A percentile compares a stretch with the other conserved stretches of the same genome.
Conservation (phyloP, 805 yeast species). For the Priceomyces haplophilus region DNA sequence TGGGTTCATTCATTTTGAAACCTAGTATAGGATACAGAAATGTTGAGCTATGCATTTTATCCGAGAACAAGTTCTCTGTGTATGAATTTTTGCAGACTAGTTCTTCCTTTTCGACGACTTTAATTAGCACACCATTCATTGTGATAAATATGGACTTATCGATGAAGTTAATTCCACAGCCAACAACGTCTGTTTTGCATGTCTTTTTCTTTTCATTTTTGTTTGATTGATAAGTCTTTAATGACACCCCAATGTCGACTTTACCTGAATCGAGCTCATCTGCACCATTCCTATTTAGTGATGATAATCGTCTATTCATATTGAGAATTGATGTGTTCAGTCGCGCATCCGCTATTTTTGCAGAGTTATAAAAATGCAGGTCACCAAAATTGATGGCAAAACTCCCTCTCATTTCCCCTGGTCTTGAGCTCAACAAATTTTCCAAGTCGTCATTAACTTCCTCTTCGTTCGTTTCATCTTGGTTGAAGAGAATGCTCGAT, state of each 20-base stretch:
- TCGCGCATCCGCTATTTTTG: constrained; percentile 26
- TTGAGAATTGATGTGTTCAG: constrained; percentile 32
- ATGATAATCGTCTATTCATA: constrained; percentile 35
- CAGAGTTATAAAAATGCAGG: constrained; percentile 37
- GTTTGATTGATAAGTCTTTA: constrained; percentile 23
- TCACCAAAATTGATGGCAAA: constrained; percentile 41
- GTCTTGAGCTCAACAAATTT: constrained; percentile 28
- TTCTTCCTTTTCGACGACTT: constrained; percentile 23
- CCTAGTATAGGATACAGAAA: constrained; percentile 31
- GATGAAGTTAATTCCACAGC: constrained; percentile 77
- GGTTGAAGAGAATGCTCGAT: constrained; percentile 22
- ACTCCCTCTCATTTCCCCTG: constrained; percentile 42
- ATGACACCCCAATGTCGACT: constrained; percentile 35
- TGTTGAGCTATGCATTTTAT: constrained; percentile 11
- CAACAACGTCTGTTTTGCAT: constrained; percentile 55
- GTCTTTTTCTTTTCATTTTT: constrained; percentile 12
- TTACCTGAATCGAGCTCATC: constrained; percentile 32
- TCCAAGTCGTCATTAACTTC: constrained; percentile 18
- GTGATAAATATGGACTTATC: constrained; percentile 69
- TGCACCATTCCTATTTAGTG: constrained; percentile 23
- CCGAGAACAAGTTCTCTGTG: constrained; percentile 17
- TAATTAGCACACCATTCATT: constrained; percentile 64
- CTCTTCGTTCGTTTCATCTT: constrained; percentile 14
- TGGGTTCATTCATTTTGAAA: constrained; percentile 27
- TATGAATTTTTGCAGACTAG: constrained; percentile 18